Conservation (phyloP, 2,329 filamentous ascomycete genomes). For the Aspergillus ochraceoroseus region DNA sequence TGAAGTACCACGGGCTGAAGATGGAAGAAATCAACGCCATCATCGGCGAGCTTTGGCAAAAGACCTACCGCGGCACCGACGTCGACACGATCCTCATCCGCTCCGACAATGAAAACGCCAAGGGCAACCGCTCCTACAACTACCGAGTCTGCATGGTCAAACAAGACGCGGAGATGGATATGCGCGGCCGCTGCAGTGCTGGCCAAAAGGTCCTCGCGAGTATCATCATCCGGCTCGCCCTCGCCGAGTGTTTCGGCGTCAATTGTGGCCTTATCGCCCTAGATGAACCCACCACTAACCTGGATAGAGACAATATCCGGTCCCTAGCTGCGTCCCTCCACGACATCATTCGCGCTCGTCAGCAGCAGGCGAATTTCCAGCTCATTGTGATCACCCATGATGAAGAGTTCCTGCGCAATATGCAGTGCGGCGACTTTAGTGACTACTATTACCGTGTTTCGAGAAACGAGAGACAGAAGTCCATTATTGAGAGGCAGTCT, state of each 20-base stretch:
- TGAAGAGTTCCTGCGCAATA: constrained; percentile 87
- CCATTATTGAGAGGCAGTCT: constrained; percentile 66
- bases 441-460: constrained; percentile 87
- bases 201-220: constrained; percentile 94
- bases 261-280: constrained; percentile 95
- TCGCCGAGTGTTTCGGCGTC: constrained; percentile 93
- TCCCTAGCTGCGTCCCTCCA: constrained; percentile 79
- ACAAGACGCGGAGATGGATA: constrained; percentile 96
- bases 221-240: constrained; percentile 93
- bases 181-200: constrained; percentile 94
- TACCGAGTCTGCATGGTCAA: constrained; percentile 98
- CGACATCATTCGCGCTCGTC: constrained; percentile 76
- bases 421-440: constrained; percentile 90
- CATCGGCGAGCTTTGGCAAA: constrained; percentile 92
- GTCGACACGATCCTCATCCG: constrained; percentile 95
- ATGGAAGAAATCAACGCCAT: constrained; percentile 98
- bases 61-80: constrained; percentile 93
- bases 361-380: constrained; percentile 90
- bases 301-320: constrained; percentile 91
- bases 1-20: constrained; percentile 92
- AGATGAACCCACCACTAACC: constrained; percentile 95
- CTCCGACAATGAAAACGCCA: constrained; percentile 74
- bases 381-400: constrained; percentile 98
- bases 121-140: constrained; percentile 81
- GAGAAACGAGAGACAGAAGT: constrained; percentile 79